These are phyloP conservation scores for Meripilus lineatus DNA, from an alignment of 1,284 basidiomycete genomes.

Conservation along the genomic window DNA sequence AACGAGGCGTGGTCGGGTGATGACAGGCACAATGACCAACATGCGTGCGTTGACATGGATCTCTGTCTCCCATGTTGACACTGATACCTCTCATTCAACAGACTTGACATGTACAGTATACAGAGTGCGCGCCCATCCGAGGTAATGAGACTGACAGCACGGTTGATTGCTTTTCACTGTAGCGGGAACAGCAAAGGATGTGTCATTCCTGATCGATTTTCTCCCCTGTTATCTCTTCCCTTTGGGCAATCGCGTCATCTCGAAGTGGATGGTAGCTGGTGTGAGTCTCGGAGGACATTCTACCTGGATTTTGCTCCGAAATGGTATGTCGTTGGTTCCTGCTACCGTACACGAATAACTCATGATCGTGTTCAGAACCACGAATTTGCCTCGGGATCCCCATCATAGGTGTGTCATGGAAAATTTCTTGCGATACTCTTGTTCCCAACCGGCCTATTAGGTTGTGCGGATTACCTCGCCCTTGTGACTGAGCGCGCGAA, in stretches of 20 bases:
- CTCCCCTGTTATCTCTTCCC: slow-evolving; percentile 78
- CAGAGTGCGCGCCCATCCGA: slow-evolving; percentile 47
- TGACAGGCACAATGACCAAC: slow-evolving; percentile 48
- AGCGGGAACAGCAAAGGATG: slow-evolving; percentile 67
- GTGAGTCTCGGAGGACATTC: slow-evolving; percentile 78
- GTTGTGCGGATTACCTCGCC: slow-evolving; percentile 51
- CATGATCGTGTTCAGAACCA: slow-evolving; percentile 45
- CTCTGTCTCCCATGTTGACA: neutral
- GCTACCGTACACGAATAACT: slow-evolving; percentile 3
- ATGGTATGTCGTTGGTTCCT: slow-evolving; percentile 37
- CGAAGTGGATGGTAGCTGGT: slow-evolving; percentile 66
- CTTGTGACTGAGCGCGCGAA: slow-evolving; percentile 60
- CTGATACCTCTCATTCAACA: slow-evolving; percentile 24
- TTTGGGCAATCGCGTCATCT: slow-evolving; percentile 55
- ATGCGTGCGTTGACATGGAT: slow-evolving; percentile 49
- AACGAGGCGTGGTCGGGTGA: slow-evolving; percentile 56
- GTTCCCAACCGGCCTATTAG: neutral
- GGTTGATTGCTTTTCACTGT: slow-evolving; percentile 29
- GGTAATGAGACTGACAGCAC: neutral
- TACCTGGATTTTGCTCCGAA: slow-evolving; percentile 64
- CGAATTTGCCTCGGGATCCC: slow-evolving; percentile 70
- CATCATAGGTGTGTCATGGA: slow-evolving; percentile 52
- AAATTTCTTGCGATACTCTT: neutral
- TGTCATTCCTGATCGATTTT: slow-evolving; percentile 80
- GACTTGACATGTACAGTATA: slow-evolving; percentile 73